phyloP scores from a whole-genome alignment of 1,139 yeast genomes.

The Lodderomyces pseudojiufengensis region DNA sequence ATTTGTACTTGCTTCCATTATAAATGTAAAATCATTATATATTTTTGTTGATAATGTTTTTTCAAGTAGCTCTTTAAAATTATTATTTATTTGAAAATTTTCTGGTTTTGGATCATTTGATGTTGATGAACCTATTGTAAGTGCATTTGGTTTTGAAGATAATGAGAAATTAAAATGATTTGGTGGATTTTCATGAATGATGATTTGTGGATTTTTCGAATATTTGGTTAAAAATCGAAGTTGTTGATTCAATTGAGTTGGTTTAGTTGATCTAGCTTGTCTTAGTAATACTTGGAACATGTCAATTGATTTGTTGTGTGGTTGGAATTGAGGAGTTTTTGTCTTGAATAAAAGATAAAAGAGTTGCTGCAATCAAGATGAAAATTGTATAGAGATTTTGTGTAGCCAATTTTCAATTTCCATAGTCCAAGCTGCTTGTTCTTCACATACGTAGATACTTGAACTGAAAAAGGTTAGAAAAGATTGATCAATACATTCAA shows the following conservation, averaged over 20 bases:
- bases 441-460: no score
- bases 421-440: no score
- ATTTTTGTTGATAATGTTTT: constrained; percentile 22
- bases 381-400: no score
- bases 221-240: constrained; percentile 13
- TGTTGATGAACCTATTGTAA: constrained; percentile 24
- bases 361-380: no score
- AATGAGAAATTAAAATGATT: constrained; percentile 16
- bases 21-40: constrained; percentile 53
- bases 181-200: constrained; percentile 18
- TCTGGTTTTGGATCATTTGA: constrained; percentile 18
- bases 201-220: constrained; percentile 24
- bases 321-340: no score
- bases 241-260: background rate
- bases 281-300: no score
- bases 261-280: no score
- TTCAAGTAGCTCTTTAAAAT: constrained; percentile 30
- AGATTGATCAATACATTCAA: no score
- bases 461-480: no score
- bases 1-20: constrained; percentile 60
- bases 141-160: constrained; percentile 24
- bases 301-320: no score
- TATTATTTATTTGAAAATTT: constrained; percentile 23
- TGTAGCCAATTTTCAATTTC: no score
- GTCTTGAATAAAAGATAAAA: no score